Evolutionary conservation across 306 rosid species (phyloP), one percentile per base, ranked within the genome.

Genomic region (Cercis canadensis): DNA sequence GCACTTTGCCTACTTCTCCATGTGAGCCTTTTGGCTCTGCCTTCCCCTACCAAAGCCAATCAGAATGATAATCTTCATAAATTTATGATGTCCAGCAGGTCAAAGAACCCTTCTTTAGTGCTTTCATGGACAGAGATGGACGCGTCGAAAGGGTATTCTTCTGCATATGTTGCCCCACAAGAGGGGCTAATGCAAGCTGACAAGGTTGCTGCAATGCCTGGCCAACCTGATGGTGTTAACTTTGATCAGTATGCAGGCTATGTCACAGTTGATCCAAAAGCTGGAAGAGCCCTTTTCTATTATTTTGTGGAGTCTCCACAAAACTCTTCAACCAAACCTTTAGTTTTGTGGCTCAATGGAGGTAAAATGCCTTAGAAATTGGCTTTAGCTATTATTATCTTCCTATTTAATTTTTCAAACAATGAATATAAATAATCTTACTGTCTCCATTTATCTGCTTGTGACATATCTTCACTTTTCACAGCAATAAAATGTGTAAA

Each of bases 331-430:
- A 41, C 83, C 9, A 82, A 78, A 4, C 91, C 95, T 33, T 56
- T 84, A 32, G 77, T 86, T 1, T 60, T 88, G 54, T 88, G 95
- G 95, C 67, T 86, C 32, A 88, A 86, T 73, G 95, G 91, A 82
- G 95, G 95, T 88, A 50, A 44, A 53, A 13, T 18, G 40, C 10
- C 66, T 46, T 61, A 32, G 12, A n/a, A 45, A 15, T 3, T 34
- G 21, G 32, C 47, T n/a, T 34, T 5, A 60, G 24, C 9, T 54
- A 6, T 33, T 51, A 29, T 14, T 11, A n/a, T 13, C 40, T 4
- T 17, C 19, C n/a, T n/a, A n/a, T n/a, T n/a, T n/a, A n/a, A n/a
- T n/a, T n/a, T n/a, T n/a, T n/a, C n/a, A n/a, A n/a, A n/a, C n/a
- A n/a, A n/a, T n/a, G n/a, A n/a, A n/a, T n/a, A n/a, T n/a, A n/a